A percentile compares a stretch with the other conserved stretches of the same genome.
Conservation (phyloP, 805 yeast species). For the Cyberlindnera galapagoensis region DNA sequence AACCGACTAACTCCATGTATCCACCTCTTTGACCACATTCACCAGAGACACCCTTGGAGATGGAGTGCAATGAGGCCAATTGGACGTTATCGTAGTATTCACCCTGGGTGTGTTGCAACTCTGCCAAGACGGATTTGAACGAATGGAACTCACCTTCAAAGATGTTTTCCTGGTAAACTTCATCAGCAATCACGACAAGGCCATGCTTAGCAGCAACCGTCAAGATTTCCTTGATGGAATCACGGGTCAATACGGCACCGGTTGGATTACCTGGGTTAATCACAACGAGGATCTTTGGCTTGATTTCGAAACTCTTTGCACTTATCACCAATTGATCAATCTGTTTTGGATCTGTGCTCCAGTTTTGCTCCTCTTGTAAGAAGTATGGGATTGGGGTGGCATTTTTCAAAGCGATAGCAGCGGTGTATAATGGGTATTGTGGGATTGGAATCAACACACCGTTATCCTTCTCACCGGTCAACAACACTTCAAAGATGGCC, state of each 20-base stretch:
- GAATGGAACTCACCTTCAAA: slow-evolving; percentile 79
- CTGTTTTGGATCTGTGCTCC: slow-evolving; percentile 76
- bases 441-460: slow-evolving; percentile 95
- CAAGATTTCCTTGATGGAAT: slow-evolving; percentile 65
- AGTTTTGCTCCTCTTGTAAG: slow-evolving; percentile 69
- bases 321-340: slow-evolving; percentile 48
- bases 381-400: slow-evolving; percentile 83
- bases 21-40: slow-evolving; percentile 99
- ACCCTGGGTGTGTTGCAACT: slow-evolving; percentile 48
- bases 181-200: slow-evolving; percentile 89
- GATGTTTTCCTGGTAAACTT: slow-evolving; percentile 93
- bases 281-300: slow-evolving; percentile 76
- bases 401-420: slow-evolving; percentile 80
- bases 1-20: slow-evolving; percentile 89
- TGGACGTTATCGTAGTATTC: slow-evolving; percentile 64
- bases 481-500: slow-evolving; percentile 63
- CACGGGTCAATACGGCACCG: slow-evolving; percentile 68
- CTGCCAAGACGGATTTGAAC: slow-evolving; percentile 70
- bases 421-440: slow-evolving; percentile 95
- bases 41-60: slow-evolving; percentile 95
- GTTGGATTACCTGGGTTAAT: slow-evolving; percentile 99
- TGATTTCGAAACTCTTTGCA: slow-evolving; percentile 45
- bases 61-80: slow-evolving; percentile 92
- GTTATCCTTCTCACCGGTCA: slow-evolving; percentile 52
- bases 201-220: slow-evolving; percentile 80